Base-by-base conservation (phyloP, 2,329 filamentous ascomycete genomes). In the Chrysosporium queenslandicum region DNA sequence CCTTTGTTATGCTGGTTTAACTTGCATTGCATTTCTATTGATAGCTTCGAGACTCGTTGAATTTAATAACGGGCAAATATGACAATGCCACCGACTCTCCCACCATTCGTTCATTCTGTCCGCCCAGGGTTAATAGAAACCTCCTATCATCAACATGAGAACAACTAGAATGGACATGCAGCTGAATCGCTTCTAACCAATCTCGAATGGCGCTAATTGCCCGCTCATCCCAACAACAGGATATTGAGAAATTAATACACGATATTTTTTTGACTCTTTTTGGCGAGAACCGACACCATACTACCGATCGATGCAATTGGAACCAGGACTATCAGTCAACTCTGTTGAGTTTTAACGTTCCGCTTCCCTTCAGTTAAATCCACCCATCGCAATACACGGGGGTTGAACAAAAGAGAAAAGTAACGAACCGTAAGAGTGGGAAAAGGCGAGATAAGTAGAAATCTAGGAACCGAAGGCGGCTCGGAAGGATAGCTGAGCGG, bases 1-100 rank as follows among this genome's bases (percentile, higher is more conserved):
- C 9, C 16, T 25, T 9, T 36, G 25, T 34, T 6, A 32, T 21
- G 29, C 14, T 46, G 8, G 18, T 48, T 37, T 27, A 48, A 25
- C 20, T 48, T 48, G 32, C 32, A 39, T 48, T 39, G 3, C 32
- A 39, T 48, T 34, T 37, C 32, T 48, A 48, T 48, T 48, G n/a
- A 46, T 29, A 34, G 12, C n/a, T 48, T 36, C 8, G 20, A 16
- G 8, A 9, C 21, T 46, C 29, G n/a, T 46, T 7, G 11, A 9
- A 32, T 34, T 18, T 23, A 11, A 34, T 14, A 46, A 34, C 18
- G 11, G 14, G 16, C 11, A 14, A 46, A 46, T n/a, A 34, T 21
- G 16, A 46, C 20, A 14, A n/a, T 34, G 27, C 29, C 43, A 23
- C 43, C 18, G 9, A 5, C 6, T 23, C 20, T 12, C 43, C 16